Percentiles rank a stretch among this genome's conserved stretches.
These are phyloP conservation scores for Moesziomyces sp. DNA, from an alignment of 1,284 basidiomycete genomes.

Conservation along the genomic window DNA sequence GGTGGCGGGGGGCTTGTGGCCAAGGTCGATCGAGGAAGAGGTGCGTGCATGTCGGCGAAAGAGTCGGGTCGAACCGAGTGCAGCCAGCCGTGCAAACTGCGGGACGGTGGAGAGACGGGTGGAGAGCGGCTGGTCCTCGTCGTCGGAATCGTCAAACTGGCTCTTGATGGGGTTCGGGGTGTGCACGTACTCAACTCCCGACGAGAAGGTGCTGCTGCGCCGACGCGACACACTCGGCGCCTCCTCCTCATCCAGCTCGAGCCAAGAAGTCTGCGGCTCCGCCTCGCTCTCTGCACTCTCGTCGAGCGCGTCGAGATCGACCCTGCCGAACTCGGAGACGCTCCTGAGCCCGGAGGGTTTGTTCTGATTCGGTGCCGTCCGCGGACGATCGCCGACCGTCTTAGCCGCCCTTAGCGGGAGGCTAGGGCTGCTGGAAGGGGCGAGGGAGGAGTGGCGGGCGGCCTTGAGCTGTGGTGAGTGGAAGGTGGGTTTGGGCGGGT, in stretches of 20 bases:
- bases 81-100: constrained; percentile 27
- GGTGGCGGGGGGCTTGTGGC: too few relatives aligned
- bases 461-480: constrained; percentile 31
- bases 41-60: background rate
- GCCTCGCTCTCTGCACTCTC: too few relatives aligned
- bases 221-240: background rate
- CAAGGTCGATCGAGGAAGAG: background rate
- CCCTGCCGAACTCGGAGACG: background rate
- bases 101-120: constrained; percentile 6
- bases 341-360: background rate
- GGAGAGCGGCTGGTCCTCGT: constrained; percentile 25
- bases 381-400: background rate
- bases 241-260: background rate
- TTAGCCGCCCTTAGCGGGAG: background rate
- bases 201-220: constrained; percentile 8
- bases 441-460: background rate
- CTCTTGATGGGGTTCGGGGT: constrained; percentile 22
- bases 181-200: background rate
- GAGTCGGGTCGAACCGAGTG: background rate
- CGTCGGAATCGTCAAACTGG: constrained; percentile 46
- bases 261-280: background rate
- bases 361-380: background rate
- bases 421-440: background rate
- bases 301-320: background rate
- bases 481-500: constrained; percentile 29